These are phyloP conservation scores for Zalaria sp. DNA, from an alignment of 2,329 filamentous ascomycete species.

Conservation along the genomic window DNA sequence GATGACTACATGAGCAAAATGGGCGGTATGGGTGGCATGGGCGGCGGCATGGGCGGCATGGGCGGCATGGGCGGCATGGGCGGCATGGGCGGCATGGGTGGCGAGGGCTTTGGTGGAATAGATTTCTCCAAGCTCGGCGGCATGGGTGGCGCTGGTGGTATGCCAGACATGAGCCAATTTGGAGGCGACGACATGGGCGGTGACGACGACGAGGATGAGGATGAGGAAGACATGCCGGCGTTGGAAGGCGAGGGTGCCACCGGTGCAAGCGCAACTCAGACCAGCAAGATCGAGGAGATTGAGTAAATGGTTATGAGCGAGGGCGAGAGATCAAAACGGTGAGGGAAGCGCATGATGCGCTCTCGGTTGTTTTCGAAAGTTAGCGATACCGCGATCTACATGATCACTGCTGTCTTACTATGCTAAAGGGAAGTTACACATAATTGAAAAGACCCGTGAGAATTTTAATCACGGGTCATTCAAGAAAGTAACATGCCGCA, in stretches of 20 bases:
- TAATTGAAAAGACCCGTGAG: too few species aligned
- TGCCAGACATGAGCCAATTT: conserved; percentile 21
- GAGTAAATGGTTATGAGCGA: conserved; percentile 12
- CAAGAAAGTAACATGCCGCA: neutral
- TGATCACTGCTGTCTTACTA: too few species aligned
- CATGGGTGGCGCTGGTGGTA: conserved; percentile 9
- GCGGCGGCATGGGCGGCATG: conserved; percentile 49
- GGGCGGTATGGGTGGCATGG: conserved; percentile 30
- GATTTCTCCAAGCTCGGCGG: conserved; percentile 81
- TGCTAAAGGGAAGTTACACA: too few species aligned
- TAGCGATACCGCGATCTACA: too few species aligned
- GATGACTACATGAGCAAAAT: conserved; percentile 45
- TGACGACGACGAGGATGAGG: conserved; percentile 54
- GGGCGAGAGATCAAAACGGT: conserved; percentile 1
- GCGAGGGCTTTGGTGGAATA: conserved; percentile 70
- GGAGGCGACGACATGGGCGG: conserved; percentile 7
- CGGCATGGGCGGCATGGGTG: conserved; percentile 31
- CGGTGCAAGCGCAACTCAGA: conserved; percentile 15
- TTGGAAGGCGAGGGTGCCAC: conserved; percentile 6
- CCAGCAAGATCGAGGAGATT: conserved; percentile 33
- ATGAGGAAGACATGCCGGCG: conserved; percentile 34
- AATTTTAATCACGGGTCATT: too few species aligned
- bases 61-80: conserved; percentile 23
- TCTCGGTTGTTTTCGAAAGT: too few species aligned
- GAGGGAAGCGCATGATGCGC: neutral